A percentile compares a stretch with the other conserved stretches of the same genome.
Evolutionary conservation across 1,284 basidiomycete genomes (phyloP).

Genomic region (Ganoderma meredithae): DNA sequence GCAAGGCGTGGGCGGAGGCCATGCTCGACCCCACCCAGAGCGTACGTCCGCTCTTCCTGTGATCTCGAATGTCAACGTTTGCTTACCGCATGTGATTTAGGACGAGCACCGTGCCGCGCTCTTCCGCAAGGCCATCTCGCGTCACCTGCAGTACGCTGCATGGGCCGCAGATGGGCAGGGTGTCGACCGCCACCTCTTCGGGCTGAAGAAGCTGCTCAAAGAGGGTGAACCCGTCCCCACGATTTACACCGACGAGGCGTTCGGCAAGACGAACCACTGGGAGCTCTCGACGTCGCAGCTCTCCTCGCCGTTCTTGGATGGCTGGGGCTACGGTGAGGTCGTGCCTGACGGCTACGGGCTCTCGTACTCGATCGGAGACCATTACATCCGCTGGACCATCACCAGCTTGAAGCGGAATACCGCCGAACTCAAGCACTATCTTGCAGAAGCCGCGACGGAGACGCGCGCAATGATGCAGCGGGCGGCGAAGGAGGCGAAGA

Average conservation of each 20-base stretch:
- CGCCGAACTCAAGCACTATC: constrained; percentile 71
- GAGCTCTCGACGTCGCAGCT: constrained; percentile 93
- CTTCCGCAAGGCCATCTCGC: constrained; percentile 81
- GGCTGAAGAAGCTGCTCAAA: constrained; percentile 84
- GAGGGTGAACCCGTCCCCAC: constrained; percentile 81
- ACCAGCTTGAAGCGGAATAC: constrained; percentile 80
- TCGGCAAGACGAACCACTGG: constrained; percentile 83
- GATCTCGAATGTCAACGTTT: no score
- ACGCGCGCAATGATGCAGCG: constrained; percentile 78
- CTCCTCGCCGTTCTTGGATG: constrained; percentile 84
- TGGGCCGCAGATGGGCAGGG: constrained; percentile 96
- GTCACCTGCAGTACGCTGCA: constrained; percentile 88
- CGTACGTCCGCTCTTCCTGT: not conserved
- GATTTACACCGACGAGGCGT: constrained; percentile 85
- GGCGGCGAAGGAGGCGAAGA: constrained; percentile 49
- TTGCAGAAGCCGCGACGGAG: constrained; percentile 85
- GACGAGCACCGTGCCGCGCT: constrained; percentile 72
- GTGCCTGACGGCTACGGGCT: constrained; percentile 94
- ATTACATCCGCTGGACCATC: constrained; percentile 92
- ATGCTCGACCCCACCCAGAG: constrained; percentile 76
- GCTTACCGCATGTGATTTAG: constrained; percentile 37
- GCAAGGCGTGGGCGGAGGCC: constrained; percentile 85
- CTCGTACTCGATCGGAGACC: constrained; percentile 90
- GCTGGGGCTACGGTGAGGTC: constrained; percentile 98
- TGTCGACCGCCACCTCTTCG: constrained; percentile 96